Evolutionary conservation across 805 yeast species (phyloP), one percentile per base, ranked within the genome.

Genomic region (Candida saitoana): DNA sequence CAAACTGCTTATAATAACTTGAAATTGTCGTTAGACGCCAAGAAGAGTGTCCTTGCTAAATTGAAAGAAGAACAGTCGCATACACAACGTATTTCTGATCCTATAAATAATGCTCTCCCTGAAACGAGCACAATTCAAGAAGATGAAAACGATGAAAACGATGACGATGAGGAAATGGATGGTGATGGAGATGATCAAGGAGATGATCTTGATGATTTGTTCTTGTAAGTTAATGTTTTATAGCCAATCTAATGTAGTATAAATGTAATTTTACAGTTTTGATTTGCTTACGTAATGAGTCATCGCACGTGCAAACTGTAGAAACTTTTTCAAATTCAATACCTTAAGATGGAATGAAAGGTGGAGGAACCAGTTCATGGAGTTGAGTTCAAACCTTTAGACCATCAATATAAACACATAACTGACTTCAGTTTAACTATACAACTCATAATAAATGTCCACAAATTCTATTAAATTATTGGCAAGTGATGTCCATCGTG

Each of bases 401-500:
- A n/a, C n/a, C n/a, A n/a, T n/a, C n/a, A n/a, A n/a, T n/a, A n/a
- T n/a, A n/a, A n/a, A n/a, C n/a, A n/a, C n/a, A n/a, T n/a, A n/a
- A n/a, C n/a, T n/a, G n/a, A n/a, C n/a, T n/a, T n/a, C n/a, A n/a
- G n/a, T n/a, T n/a, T n/a, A n/a, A n/a, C n/a, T n/a, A n/a, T n/a
- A n/a, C n/a, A n/a, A n/a, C n/a, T n/a, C n/a, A n/a, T n/a, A n/a
- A n/a, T 30, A n/a, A 37, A 84, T 84, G 90, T 81, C 89, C 12
- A 78, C 87, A 34, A 78, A 77, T 53, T 69, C 77, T 31, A 77
- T 78, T 49, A 76, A 74, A 49, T 60, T 78, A 39, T 52, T 78
- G 35, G 67, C 79, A 11, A 80, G 81, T 32, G 88, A 87, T 65
- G 87, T 93, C 2, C 98, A 91, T 62, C 87, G 89, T 4, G 87